Evolutionary conservation across 2,329 filamentous ascomycete genomes (phyloP).

Genomic region (Diaporthe aspalathi): DNA sequence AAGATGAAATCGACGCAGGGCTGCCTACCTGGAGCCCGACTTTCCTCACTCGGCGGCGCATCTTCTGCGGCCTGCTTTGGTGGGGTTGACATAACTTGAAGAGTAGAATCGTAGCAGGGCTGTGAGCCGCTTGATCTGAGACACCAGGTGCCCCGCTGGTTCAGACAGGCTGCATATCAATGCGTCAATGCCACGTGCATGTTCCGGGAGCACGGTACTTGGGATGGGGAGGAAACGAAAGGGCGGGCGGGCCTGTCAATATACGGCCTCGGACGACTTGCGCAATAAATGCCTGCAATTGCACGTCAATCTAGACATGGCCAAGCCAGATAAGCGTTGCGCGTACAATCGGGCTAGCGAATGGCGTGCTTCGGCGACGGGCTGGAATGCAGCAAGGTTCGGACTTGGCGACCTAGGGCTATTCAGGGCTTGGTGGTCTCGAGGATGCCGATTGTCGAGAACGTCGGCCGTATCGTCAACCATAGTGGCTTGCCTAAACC

Average conservation of each 20-base stretch:
- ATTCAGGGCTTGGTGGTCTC: background rate
- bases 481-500: no score
- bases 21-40: background rate
- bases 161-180: background rate
- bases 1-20: background rate
- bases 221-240: background rate
- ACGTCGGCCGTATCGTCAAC: background rate
- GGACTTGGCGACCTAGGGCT: background rate
- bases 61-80: background rate
- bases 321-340: background rate
- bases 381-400: background rate
- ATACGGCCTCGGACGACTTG: background rate
- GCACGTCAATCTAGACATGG: background rate
- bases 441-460: background rate
- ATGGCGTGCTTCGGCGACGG: background rate
- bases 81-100: background rate
- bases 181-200: constrained; percentile 6
- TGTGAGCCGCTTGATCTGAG: no score
- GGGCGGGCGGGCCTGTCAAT: background rate
- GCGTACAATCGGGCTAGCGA: background rate
- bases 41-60: background rate
- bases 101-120: no score
- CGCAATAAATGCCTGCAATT: background rate
- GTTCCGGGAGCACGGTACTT: background rate
- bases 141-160: background rate